Percentiles rank a stretch among this genome's conserved stretches.
phyloP scores from a whole-genome alignment of 306 rosid species.

The Astragalus membranaceus region DNA sequence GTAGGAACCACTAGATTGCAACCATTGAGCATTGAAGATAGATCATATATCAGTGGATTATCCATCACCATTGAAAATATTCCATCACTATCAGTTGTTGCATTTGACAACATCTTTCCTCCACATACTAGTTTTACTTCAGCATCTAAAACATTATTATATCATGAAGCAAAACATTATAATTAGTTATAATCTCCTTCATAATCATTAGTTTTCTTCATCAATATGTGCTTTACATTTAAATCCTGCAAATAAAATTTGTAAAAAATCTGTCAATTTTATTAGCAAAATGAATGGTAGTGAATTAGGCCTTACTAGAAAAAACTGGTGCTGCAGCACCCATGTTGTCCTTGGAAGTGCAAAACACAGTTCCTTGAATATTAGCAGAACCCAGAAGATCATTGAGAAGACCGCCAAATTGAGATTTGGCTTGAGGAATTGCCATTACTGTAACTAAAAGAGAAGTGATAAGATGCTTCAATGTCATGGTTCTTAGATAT shows the following conservation, averaged over 20 bases:
- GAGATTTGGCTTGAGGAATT: slow-evolving; percentile 8
- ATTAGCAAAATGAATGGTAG: not conserved
- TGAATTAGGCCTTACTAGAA: slow-evolving; percentile 20
- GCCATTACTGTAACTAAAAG: slow-evolving; percentile 2
- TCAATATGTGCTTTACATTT: too few species aligned
- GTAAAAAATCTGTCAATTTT: too few species aligned
- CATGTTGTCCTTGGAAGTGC: slow-evolving; percentile 17
- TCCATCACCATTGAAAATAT: slow-evolving; percentile 18
- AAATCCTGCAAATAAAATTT: too few species aligned
- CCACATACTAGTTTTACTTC: slow-evolving; percentile 26
- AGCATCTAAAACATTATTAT: slow-evolving; percentile 30
- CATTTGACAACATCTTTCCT: slow-evolving; percentile 8
- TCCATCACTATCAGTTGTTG: slow-evolving; percentile 18
- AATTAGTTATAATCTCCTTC: too few species aligned
- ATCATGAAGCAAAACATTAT: too few species aligned
- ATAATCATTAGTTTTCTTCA: too few species aligned
- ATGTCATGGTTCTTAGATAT: not conserved
- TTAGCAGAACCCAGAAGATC: slow-evolving; percentile 10
- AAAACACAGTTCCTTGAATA: slow-evolving; percentile 22
- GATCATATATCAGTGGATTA: slow-evolving; percentile 2
- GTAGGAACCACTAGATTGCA: slow-evolving; percentile 26
- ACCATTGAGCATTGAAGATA: slow-evolving; percentile 15
- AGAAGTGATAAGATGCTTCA: not conserved
- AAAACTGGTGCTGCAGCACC: slow-evolving; percentile 1
- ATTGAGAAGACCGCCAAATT: slow-evolving; percentile 16